phyloP scores from a whole-genome alignment of 768 basidiomycete species.

The Lanmaoa pseudosensibilis region DNA sequence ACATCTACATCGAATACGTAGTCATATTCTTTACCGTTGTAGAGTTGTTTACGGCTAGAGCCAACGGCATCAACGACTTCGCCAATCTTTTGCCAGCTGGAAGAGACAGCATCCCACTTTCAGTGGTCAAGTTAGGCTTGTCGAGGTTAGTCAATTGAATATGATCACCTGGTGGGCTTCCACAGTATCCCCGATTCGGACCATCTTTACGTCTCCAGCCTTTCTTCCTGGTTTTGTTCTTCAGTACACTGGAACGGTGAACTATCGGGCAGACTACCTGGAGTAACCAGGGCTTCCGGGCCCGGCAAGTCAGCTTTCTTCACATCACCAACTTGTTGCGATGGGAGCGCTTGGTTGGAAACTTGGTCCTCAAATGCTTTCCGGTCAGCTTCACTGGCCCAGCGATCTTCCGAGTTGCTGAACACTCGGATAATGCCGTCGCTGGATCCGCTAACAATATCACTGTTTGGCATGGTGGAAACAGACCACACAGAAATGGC shows the following conservation, averaged over 20 bases:
- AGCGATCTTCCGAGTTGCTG: conserved; percentile 68
- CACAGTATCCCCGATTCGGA: conserved; percentile 74
- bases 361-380: conserved; percentile 75
- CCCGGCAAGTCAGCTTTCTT: conserved; percentile 90
- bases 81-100: conserved; percentile 90
- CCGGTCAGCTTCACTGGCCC: conserved; percentile 63
- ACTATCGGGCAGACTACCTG: conserved; percentile 47
- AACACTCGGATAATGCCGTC: conserved; percentile 89
- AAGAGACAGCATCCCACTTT: conserved; percentile 76
- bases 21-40: conserved; percentile 93
- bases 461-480: conserved; percentile 82
- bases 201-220: conserved; percentile 91
- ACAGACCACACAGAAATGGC: conserved; percentile 98
- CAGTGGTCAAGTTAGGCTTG: conserved; percentile 1
- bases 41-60: conserved; percentile 85
- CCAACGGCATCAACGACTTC: conserved; percentile 96
- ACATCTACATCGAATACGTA: conserved; percentile 99
- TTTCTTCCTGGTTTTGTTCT: conserved; percentile 65
- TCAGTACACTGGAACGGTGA: conserved; percentile 4
- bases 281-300: conserved; percentile 68
- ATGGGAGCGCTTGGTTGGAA: conserved; percentile 74
- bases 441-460: conserved; percentile 90
- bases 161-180: conserved; percentile 83
- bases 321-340: conserved; percentile 89
- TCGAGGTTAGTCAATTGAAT: background rate